Evolutionary conservation across 306 rosid species (phyloP).

Genomic region (Delonix regia): DNA sequence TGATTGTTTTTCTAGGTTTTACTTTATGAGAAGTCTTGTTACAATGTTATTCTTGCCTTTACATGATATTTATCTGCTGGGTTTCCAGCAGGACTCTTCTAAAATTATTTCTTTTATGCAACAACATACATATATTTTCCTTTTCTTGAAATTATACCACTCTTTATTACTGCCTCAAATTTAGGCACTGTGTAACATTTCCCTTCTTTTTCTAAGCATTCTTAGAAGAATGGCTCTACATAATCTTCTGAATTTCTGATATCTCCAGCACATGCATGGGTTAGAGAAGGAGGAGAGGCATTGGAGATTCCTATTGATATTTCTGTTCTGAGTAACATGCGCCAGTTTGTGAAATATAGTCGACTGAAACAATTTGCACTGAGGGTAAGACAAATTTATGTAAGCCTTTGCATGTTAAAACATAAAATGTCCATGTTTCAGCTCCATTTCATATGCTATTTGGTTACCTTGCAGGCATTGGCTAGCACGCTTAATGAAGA

Average conservation of each 20-base stretch:
- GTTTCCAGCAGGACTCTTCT: not conserved
- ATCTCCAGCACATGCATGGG: conserved; percentile 86
- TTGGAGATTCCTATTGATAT: conserved; percentile 86
- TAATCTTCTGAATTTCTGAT: conserved; percentile 24
- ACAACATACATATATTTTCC: not conserved
- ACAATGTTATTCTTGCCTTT: conserved; percentile 3
- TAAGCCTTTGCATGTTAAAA: conserved; percentile 15
- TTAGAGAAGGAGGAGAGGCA: conserved; percentile 86
- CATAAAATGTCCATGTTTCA: not conserved
- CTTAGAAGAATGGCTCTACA: not conserved
- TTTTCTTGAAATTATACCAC: not conserved
- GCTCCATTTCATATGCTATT: conserved; percentile 12
- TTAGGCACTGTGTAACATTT: conserved; percentile 6
- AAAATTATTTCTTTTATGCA: not conserved
- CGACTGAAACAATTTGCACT: conserved; percentile 85
- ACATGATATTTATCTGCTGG: not conserved
- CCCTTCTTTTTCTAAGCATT: not conserved
- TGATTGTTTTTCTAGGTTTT: conserved; percentile 3
- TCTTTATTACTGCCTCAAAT: conserved; percentile 25
- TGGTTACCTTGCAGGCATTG: conserved; percentile 63
- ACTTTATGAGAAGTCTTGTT: not conserved
- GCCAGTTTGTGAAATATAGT: conserved; percentile 79
- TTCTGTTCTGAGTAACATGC: conserved; percentile 77
- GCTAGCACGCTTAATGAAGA: conserved; percentile 80
- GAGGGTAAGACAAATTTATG: conserved; percentile 53